phyloP scores from a whole-genome alignment of 1,139 yeast species.

The Blastobotrys proliferans region DNA sequence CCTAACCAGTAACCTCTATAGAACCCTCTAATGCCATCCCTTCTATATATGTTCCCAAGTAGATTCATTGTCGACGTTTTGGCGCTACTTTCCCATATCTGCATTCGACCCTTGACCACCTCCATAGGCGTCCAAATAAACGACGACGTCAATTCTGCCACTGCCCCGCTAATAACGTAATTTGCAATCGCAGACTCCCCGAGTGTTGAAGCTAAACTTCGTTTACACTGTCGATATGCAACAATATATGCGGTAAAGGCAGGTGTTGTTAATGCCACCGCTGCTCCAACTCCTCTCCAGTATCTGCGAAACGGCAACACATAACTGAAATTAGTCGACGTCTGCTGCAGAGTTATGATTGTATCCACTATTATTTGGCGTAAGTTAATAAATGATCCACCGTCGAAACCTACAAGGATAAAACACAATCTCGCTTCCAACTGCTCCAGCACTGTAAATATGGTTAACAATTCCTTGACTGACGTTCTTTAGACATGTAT shows the following conservation, averaged over 20 bases:
- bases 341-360: conserved; percentile 38
- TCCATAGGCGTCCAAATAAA: conserved; percentile 41
- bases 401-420: conserved; percentile 32
- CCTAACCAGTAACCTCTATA: conserved; percentile 40
- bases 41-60: conserved; percentile 24
- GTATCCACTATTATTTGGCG: conserved; percentile 34
- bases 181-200: conserved; percentile 31
- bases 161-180: conserved; percentile 34
- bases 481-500: conserved; percentile 8
- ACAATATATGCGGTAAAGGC: conserved; percentile 38
- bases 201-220: conserved; percentile 29
- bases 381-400: neutral
- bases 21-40: conserved; percentile 37
- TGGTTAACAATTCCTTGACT: conserved; percentile 1
- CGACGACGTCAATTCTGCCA: conserved; percentile 36
- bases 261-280: conserved; percentile 35
- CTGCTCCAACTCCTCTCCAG: conserved; percentile 37
- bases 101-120: conserved; percentile 40
- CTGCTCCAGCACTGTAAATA: conserved; percentile 30
- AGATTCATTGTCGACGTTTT: conserved; percentile 14
- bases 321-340: conserved; percentile 37
- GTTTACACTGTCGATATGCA: conserved; percentile 36
- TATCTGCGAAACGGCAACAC: conserved; percentile 34
- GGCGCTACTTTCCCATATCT: conserved; percentile 24
- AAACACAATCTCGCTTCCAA: conserved; percentile 34